These are phyloP conservation scores for Fomitopsis palustris DNA, from an alignment of 1,284 basidiomycete species.

Conservation along the genomic window DNA sequence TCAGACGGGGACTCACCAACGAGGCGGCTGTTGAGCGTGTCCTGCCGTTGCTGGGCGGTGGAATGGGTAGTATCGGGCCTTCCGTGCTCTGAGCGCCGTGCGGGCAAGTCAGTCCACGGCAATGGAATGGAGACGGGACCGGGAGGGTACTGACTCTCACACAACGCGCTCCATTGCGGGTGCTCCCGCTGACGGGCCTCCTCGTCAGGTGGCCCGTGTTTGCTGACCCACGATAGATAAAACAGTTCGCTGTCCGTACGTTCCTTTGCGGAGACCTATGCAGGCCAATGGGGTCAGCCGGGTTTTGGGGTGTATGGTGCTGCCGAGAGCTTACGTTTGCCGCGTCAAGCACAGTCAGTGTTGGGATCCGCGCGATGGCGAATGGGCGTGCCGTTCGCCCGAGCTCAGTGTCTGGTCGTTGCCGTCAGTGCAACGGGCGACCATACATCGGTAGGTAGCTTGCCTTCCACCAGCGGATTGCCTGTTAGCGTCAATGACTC, in stretches of 20 bases:
- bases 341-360: slow-evolving; percentile 66
- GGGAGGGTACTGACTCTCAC: slow-evolving; percentile 48
- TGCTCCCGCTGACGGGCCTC: slow-evolving; percentile 45
- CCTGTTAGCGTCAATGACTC: slow-evolving; percentile 54
- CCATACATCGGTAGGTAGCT: neutral
- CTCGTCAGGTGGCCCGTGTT: slow-evolving; percentile 39
- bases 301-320: neutral
- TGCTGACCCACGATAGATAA: slow-evolving; percentile 67
- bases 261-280: slow-evolving; percentile 68
- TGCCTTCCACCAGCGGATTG: slow-evolving; percentile 62
- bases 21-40: slow-evolving; percentile 59
- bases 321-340: slow-evolving; percentile 44
- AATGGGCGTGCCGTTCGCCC: slow-evolving; percentile 57
- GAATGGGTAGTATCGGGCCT: slow-evolving; percentile 39
- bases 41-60: slow-evolving; percentile 29
- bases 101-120: neutral
- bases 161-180: slow-evolving; percentile 62
- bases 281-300: slow-evolving; percentile 17
- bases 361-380: slow-evolving; percentile 69
- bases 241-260: slow-evolving; percentile 85
- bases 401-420: slow-evolving; percentile 33
- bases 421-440: neutral
- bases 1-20: slow-evolving; percentile 45
- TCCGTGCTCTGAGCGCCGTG: slow-evolving; percentile 55
- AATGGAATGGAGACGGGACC: neutral